A percentile compares a stretch with the other conserved stretches of the same genome.
These are phyloP conservation scores for Argentina anserina DNA, from an alignment of 306 rosid genomes.

Conservation along the genomic window DNA sequence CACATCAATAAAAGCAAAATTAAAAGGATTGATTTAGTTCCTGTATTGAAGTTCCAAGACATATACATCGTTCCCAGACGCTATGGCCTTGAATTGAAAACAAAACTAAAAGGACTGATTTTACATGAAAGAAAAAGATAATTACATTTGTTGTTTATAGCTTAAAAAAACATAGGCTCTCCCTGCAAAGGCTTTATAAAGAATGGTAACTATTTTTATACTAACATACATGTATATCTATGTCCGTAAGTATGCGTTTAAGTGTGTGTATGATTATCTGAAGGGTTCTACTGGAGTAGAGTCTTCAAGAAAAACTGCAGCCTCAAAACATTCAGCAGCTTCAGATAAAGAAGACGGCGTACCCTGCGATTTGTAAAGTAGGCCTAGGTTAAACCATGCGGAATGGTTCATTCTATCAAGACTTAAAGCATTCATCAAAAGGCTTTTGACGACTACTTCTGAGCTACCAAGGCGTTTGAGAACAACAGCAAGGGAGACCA, in stretches of 20 bases:
- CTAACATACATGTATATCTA: background rate
- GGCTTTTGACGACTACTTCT: slow-evolving; percentile 45
- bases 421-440: slow-evolving; percentile 64
- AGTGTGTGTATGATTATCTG: slow-evolving; percentile 35
- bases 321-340: slow-evolving; percentile 77
- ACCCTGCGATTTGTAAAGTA: slow-evolving; percentile 51
- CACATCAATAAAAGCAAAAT: background rate
- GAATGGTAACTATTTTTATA: background rate
- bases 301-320: slow-evolving; percentile 69
- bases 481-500: slow-evolving; percentile 56
- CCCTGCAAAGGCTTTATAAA: background rate
- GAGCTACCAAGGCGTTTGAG: slow-evolving; percentile 42
- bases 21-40: no score
- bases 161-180: background rate
- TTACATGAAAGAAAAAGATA: background rate
- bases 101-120: background rate
- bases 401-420: slow-evolving; percentile 57
- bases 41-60: background rate
- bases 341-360: slow-evolving; percentile 45
- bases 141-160: background rate
- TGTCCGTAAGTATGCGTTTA: background rate
- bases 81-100: background rate
- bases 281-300: slow-evolving; percentile 81
- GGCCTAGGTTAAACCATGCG: slow-evolving; percentile 88
- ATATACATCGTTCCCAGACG: background rate